Base-by-base conservation (phyloP, 1,284 basidiomycete species). In the Rhizoctonia solani region DNA sequence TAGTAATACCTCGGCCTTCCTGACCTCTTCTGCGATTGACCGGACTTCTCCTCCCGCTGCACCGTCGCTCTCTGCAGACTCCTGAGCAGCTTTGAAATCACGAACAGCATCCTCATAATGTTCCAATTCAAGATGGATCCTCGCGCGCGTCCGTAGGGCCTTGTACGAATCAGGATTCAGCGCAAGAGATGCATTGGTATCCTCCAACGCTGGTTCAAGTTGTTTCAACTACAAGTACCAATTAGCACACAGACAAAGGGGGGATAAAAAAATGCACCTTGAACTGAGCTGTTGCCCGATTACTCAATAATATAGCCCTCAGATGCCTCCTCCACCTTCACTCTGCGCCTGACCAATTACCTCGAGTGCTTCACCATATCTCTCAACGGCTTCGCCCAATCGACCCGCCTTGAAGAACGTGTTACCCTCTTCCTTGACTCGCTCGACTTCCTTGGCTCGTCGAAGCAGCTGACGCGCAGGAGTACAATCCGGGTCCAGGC, bases 341-440 rank as follows among this genome's bases (percentile, higher is more conserved):
- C 61, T 54, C n/a, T 54, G 39, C 19, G 41, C 39, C 13, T 42
- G n/a, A 9, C 61, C 61, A 25, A 66, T 37, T 16, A 54, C 61
- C 55, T 89, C 87, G 13, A 93, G 76, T 3, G 89, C 85, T 70
- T 89, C 87, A 1, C 79, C 79, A 72, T 93, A 93, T 73, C 83
- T 86, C 4, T 82, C 79, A 1, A 88, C 77, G 0, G 93, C 93
- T 44, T 88, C 87, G 32, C 82, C 72, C 34, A 86, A 78, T 68
- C 81, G 80, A 1, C 82, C 82, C 0, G 75, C 68, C 77, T 94
- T 94, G 80, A 95, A 95, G 0, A 85, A 82, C 0, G 76, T 74
- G 73, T 95, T 95, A 0, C 93, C 93, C 71, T 92, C 90, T 69
- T 94, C 92, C 74, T 95, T 95, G 53, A 90, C 77, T 58, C 85